Evolutionary conservation across 2,329 filamentous ascomycete genomes (phyloP), one percentile per base, ranked within the genome.

Genomic region (Aspergillus chevalieri): DNA sequence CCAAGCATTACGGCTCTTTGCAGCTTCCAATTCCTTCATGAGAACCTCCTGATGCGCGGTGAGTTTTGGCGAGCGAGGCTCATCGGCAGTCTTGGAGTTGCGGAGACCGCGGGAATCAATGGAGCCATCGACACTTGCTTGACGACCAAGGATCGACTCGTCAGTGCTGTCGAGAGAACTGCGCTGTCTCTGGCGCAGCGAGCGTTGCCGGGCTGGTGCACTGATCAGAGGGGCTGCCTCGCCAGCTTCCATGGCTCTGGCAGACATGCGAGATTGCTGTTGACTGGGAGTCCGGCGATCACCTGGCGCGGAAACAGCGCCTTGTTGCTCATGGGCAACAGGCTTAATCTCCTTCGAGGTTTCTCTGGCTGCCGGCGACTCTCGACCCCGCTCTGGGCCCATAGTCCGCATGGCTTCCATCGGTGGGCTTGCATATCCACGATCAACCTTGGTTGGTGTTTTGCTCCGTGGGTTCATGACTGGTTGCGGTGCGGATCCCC

Each of bases 1-100:
- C 93, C 93, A 98, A 0, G 92, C 92, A 70, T 95, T 97, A 46
- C 87, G 83, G 63, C 86, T 93, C 61, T 89, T 88, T 3, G 85
- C 80, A 7, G 83, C 78, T 65, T 98, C 92, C 2, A 98, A 77
- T 65, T 98, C 93, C 65, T 93, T 92, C 12, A 89, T 77, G 10
- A 96, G 69, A 0, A 87, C 84, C 54, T 80, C 82, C 53, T 76
- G 74, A 46, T 77, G 57, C 59, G 72, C 63, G 3, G 68, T 74
- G 36, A 76, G 55, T 36, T 69, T 68, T 9, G 73, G 73, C 7
- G 73, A 75, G 12, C 68, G 66, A 33, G 73, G 73, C 51, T 74
- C 73, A 28, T 75, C 73, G 9, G 57, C 63, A 19, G n/a, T 22
- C 48, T 66, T 66, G 6, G 71, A 70, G 53, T 72, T 74, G 45